phyloP scores from a whole-genome alignment of 2,329 filamentous ascomycete species.

The Emergomyces pasteurianus region DNA sequence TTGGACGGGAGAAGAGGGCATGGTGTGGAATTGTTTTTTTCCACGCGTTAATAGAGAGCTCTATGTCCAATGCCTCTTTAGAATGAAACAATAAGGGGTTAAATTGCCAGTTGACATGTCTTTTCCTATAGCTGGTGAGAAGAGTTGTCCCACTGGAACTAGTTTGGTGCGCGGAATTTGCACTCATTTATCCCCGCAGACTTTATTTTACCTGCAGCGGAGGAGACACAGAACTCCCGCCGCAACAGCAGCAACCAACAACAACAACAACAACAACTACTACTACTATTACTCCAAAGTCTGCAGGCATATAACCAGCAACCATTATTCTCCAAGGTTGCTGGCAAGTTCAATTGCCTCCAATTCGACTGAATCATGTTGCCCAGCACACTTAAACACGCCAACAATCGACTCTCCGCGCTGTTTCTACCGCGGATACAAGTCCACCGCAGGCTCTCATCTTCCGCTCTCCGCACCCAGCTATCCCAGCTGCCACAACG shows the following conservation, averaged over 20 bases:
- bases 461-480: slow-evolving; percentile 27
- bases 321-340: not conserved
- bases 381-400: not conserved
- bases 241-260: not conserved
- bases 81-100: not conserved
- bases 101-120: not conserved
- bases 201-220: not conserved
- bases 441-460: not conserved
- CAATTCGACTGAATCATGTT: not conserved
- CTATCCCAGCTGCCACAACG: slow-evolving; percentile 41
- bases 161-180: not conserved
- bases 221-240: not conserved
- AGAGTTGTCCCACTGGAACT: not conserved
- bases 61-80: not conserved
- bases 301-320: not conserved
- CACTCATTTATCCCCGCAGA: not conserved
- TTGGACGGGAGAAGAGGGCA: not conserved
- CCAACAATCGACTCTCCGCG: not conserved
- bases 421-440: not conserved
- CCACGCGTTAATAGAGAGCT: not conserved
- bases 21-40: not conserved
- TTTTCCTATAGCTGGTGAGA: not conserved
- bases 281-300: not conserved
- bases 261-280: not conserved
- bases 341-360: not conserved